Conservation (phyloP, 2,329 filamentous ascomycete genomes). For the Macroventuria anomochaeta region DNA sequence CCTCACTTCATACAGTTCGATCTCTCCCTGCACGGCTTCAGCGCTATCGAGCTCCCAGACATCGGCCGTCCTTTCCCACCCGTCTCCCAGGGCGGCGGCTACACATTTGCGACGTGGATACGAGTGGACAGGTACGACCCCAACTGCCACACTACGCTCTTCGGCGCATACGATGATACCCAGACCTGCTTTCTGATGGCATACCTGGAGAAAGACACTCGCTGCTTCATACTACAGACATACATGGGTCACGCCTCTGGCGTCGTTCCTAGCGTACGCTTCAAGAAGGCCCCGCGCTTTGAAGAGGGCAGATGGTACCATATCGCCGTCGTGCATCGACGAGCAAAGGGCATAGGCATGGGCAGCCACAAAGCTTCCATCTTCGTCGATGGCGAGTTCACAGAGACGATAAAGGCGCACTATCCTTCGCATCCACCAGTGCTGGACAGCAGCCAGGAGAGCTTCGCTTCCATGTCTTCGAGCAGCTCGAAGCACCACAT, state of each 20-base stretch:
- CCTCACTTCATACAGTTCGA: slow-evolving; percentile 95
- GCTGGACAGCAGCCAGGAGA: slow-evolving; percentile 67
- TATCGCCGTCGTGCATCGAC: slow-evolving; percentile 83
- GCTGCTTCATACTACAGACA: slow-evolving; percentile 93
- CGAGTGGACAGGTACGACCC: slow-evolving; percentile 86
- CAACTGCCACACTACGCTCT: slow-evolving; percentile 88
- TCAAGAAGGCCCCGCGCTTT: slow-evolving; percentile 86
- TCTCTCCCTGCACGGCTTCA: slow-evolving; percentile 83
- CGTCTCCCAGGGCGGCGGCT: slow-evolving; percentile 73
- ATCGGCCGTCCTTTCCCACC: slow-evolving; percentile 87
- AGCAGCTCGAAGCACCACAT: slow-evolving; percentile 69
- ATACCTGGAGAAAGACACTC: slow-evolving; percentile 92
- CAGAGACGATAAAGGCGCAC: slow-evolving; percentile 86
- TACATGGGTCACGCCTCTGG: slow-evolving; percentile 75
- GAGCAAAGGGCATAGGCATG: slow-evolving; percentile 69
- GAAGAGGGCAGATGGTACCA: slow-evolving; percentile 87
- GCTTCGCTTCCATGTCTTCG: slow-evolving; percentile 72
- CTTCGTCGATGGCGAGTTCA: slow-evolving; percentile 92
- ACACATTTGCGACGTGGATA: slow-evolving; percentile 90
- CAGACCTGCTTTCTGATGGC: slow-evolving; percentile 94
- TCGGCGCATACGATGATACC: slow-evolving; percentile 89
- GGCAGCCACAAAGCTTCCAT: slow-evolving; percentile 81
- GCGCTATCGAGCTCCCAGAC: slow-evolving; percentile 88
- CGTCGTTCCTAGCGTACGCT: slow-evolving; percentile 84
- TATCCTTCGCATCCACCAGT: slow-evolving; percentile 80